Base-by-base conservation (phyloP, 345 rosid genomes). In the Brassica cretica region DNA sequence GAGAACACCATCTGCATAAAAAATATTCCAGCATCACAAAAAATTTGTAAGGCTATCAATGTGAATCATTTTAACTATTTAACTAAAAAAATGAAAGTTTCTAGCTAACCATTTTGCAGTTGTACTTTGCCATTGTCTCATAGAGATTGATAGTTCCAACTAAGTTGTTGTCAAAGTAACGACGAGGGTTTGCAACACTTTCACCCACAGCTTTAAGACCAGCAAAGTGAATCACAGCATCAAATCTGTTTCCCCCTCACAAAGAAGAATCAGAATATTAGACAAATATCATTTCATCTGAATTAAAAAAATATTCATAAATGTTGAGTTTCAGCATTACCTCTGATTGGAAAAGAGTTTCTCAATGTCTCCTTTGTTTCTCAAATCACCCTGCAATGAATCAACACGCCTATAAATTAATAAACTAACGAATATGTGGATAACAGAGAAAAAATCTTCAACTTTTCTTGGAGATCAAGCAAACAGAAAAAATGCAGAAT, bases 211-310 rank as follows among this genome's bases (percentile, higher is more conserved):
- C 97, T 84, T 95, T 92, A 27, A 89, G 89, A 61, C 97, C 97
- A 84, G 96, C 98, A 81, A 92, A 92, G 74, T 95, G 99, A 66
- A 95, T 91, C 82, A 95, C 99, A 8, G 96, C 98, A 84, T 95
- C 94, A 78, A 86, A 92, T 78, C 97, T 92, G 83, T 74, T 49
- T 29, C 3, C 5, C 73, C 72, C 72, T 18, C 76, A 41, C 62
- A 37, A n/a, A 51, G 18, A 62, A 68, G 15, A 68, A 76, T 61
- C 33, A 66, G 7, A 77, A 8, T 53, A 53, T 74, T 4, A 51
- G 51, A 59, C 61, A 10, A 19, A 63, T 18, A 60, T 49, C 1
- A 70, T 49, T 30, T 24, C 33, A 62, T 16, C 18, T 61, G 24
- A 70, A 12, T 64, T 39, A 41, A 8, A 41, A 37, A 41, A 44